Base-by-base conservation (phyloP, 1,284 basidiomycete genomes). In the Cystobasidium pallidum region DNA sequence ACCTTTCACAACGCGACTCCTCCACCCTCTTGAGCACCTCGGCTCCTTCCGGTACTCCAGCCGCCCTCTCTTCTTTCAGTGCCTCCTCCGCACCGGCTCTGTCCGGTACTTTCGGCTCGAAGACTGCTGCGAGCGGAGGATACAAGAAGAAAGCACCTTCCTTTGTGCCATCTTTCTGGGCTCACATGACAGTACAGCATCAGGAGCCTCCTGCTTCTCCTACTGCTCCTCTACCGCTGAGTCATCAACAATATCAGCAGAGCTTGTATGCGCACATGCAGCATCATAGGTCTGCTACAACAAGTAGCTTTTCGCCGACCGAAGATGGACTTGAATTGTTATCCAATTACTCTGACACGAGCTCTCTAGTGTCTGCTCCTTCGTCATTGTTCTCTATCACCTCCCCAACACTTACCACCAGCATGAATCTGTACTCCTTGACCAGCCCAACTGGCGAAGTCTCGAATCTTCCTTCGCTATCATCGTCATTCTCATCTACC, bases 1-100 rank as follows among this genome's bases (percentile, higher is more conserved):
- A 64, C 47, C 28, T 71, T 71, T 71, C 55, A 57, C 58, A 54
- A 62, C 39, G 30, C 58, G 62, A 51, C 32, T 41, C 62, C 62
- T 47, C 58, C 58, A 28, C 54, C 54, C n/a, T 28, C 28, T n/a
- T 57, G 32, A 57, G 26, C 54, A 17, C 39, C 21, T 41, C 39
- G 17, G 39, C 36, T 21, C 13, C 39, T 19, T 36, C 30, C 26
- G 58, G 19, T 45, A 17, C 58, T 11, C 13, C 32, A n/a, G 57
- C 57, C 59, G 54, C 47, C 24, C 52, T 10, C 15, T 57, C 54
- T 32, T 15, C 30, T 7, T 57, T 34, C 30, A n/a, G 15, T 57
- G n/a, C 58, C 32, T 32, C 58, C 45, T n/a, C 58, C 34, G 39
- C 58, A 4, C 30, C 28, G 3, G 28, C 30, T 21, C 13, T 7